Evolutionary conservation across 352 stramenopile genomes (phyloP).

Genomic region (Phytophthora europaea): DNA sequence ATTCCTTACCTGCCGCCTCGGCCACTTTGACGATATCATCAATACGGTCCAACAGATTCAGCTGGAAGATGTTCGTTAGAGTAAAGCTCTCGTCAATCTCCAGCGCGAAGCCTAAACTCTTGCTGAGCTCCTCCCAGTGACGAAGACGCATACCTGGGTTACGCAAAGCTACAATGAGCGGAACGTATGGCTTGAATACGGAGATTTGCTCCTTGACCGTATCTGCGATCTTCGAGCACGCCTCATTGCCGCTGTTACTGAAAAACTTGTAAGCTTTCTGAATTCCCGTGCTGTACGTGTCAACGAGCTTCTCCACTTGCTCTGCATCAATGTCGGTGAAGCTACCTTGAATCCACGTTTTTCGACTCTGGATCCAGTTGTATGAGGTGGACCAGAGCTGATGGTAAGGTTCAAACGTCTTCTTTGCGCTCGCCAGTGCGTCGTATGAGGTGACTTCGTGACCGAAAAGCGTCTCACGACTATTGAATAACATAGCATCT

Average conservation of each 20-base stretch:
- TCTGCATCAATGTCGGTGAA: constrained; percentile 94
- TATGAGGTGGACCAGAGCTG: constrained; percentile 93
- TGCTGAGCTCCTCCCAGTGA: constrained; percentile 95
- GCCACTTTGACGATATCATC: constrained; percentile 94
- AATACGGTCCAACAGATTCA: constrained; percentile 88
- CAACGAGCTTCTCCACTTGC: constrained; percentile 92
- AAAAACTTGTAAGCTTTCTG: constrained; percentile 96
- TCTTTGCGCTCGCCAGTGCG: constrained; percentile 85
- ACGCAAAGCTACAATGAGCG: constrained; percentile 91
- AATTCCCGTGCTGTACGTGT: constrained; percentile 87
- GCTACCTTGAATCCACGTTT: constrained; percentile 92
- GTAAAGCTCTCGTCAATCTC: constrained; percentile 92
- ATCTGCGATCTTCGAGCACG: constrained; percentile 91
- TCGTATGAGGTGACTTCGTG: constrained; percentile 93
- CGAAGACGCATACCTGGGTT: constrained; percentile 95
- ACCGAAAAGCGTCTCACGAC: constrained; percentile 92
- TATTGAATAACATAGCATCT: constrained; percentile 94
- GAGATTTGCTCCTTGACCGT: constrained; percentile 94
- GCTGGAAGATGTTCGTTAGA: constrained; percentile 86
- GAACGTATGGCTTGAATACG: constrained; percentile 94
- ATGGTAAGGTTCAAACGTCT: constrained; percentile 96
- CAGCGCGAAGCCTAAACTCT: constrained; percentile 77
- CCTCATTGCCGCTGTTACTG: constrained; percentile 85
- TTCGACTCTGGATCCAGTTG: constrained; percentile 93
- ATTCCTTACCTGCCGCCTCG: constrained; percentile 95